Percentiles rank a stretch among this genome's conserved stretches.
These are phyloP conservation scores for Elsinoe perseae DNA, from an alignment of 2,329 filamentous ascomycete genomes.

Conservation along the genomic window DNA sequence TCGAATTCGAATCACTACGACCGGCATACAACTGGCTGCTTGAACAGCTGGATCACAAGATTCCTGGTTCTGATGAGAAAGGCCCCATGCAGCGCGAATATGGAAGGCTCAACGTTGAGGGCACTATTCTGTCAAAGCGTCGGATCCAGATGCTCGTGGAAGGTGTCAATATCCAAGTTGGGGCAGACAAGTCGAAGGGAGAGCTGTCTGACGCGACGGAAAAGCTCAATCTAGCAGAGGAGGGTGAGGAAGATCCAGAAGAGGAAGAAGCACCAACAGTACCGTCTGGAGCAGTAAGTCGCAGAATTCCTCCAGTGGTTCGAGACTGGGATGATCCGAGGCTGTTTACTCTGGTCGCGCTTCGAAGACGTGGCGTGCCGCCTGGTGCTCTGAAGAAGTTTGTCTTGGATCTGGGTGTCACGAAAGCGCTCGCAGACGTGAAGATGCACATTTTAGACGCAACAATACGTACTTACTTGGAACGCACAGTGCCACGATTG, in stretches of 20 bases:
- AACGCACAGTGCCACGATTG: slow-evolving; percentile 76
- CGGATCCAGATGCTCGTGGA: slow-evolving; percentile 74
- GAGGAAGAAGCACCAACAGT: slow-evolving; percentile 21
- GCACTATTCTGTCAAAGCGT: slow-evolving; percentile 81
- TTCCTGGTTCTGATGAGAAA: slow-evolving; percentile 49
- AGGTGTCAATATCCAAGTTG: slow-evolving; percentile 39
- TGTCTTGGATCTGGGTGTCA: slow-evolving; percentile 84
- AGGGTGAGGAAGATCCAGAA: slow-evolving; percentile 32
- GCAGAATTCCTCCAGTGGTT: slow-evolving; percentile 49
- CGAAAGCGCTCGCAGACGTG: slow-evolving; percentile 71
- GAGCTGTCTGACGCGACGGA: slow-evolving; percentile 28
- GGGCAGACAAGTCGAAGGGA: slow-evolving; percentile 21
- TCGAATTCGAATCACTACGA: slow-evolving; percentile 77
- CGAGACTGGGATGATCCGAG: slow-evolving; percentile 87
- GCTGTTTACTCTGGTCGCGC: slow-evolving; percentile 76
- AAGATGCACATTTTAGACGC: slow-evolving; percentile 78
- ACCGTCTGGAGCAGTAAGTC: slow-evolving; percentile 20
- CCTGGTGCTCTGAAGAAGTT: slow-evolving; percentile 84
- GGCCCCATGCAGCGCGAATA: slow-evolving; percentile 85
- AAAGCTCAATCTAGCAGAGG: slow-evolving; percentile 37
- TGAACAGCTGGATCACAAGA: slow-evolving; percentile 70
- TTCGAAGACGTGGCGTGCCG: slow-evolving; percentile 77
- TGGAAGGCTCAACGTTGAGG: slow-evolving; percentile 67
- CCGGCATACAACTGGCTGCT: slow-evolving; percentile 90
- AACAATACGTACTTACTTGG: slow-evolving; percentile 75